Percentiles rank a stretch among this genome's conserved stretches.
These are phyloP conservation scores for Spizellomyces punctatus DNA, from an alignment of 192 early-diverging fungal genomes.

Conservation along the genomic window DNA sequence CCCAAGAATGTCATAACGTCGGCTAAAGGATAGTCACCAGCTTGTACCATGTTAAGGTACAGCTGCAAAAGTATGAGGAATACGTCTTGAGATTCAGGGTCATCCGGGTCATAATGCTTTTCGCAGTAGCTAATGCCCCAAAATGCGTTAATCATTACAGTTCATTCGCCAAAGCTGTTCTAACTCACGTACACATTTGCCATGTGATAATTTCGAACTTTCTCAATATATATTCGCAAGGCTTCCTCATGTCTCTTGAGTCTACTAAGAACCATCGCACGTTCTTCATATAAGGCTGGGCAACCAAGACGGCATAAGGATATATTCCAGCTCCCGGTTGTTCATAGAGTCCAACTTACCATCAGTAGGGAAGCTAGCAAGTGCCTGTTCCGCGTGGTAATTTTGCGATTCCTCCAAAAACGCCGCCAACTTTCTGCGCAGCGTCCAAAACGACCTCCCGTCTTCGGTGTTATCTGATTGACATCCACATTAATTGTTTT, in stretches of 20 bases:
- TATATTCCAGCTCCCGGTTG: no score
- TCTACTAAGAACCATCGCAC: conserved; percentile 75
- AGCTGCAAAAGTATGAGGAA: conserved; percentile 67
- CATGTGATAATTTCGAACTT: conserved; percentile 66
- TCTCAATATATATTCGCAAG: conserved; percentile 78
- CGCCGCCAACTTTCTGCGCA: conserved; percentile 52
- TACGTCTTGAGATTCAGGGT: conserved; percentile 38
- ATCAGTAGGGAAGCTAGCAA: conserved; percentile 75
- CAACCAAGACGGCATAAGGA: background rate
- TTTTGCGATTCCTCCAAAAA: conserved; percentile 71
- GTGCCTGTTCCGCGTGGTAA: conserved; percentile 77
- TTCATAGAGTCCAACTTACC: conserved; percentile 35
- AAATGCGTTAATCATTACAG: background rate
- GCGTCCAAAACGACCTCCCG: conserved; percentile 23
- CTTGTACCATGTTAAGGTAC: conserved; percentile 55
- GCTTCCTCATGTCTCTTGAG: conserved; percentile 88
- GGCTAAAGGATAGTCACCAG: conserved; percentile 47
- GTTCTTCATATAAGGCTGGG: conserved; percentile 77
- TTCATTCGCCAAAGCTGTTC: no score
- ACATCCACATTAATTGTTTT: no score
- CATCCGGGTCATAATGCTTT: conserved; percentile 33
- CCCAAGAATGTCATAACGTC: conserved; percentile 64
- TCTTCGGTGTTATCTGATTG: no score
- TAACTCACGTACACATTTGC: conserved; percentile 44
- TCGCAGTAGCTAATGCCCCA: conserved; percentile 38